Evolutionary conservation across 2,329 filamentous ascomycete genomes (phyloP).

Genomic region (Colletotrichum plurivorum): DNA sequence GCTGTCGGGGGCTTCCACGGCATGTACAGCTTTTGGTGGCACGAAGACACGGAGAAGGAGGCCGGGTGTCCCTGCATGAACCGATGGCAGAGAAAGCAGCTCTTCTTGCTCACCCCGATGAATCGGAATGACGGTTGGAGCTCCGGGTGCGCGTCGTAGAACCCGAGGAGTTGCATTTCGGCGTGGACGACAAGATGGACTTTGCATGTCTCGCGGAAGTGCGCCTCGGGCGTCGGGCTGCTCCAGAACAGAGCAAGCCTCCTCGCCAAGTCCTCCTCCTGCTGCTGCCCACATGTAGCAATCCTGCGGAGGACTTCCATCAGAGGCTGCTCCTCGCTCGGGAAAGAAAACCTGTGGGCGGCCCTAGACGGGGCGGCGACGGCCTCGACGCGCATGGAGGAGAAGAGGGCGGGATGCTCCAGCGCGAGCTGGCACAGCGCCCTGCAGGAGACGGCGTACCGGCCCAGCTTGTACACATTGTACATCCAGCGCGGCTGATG

Average conservation of each 20-base stretch:
- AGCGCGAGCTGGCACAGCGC: not conserved
- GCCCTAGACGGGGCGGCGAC: not conserved
- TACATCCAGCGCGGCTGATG: constrained; percentile 6
- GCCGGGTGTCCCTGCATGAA: not conserved
- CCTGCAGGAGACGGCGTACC: constrained; percentile 9
- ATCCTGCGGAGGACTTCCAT: constrained; percentile 6
- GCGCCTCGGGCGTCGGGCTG: not conserved
- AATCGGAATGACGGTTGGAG: not conserved
- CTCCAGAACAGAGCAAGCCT: constrained; percentile 13
- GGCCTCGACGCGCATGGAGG: constrained; percentile 5
- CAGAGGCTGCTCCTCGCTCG: not conserved
- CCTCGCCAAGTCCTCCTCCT: not conserved
- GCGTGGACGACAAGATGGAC: constrained; percentile 21
- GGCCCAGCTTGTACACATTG: constrained; percentile 11
- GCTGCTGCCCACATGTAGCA: not conserved
- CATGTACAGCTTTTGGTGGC: constrained; percentile 13
- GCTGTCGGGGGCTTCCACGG: not conserved
- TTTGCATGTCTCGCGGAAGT: constrained; percentile 1
- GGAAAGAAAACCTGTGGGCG: no score
- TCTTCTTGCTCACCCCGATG: constrained; percentile 9
- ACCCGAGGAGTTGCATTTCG: constrained; percentile 16
- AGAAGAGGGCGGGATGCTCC: constrained; percentile 7
- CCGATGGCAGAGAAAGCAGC: not conserved
- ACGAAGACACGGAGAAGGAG: constrained; percentile 15
- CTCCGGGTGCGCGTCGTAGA: constrained; percentile 1